phyloP scores from a whole-genome alignment of 768 basidiomycete species.

The Xerocomus potaroensis region DNA sequence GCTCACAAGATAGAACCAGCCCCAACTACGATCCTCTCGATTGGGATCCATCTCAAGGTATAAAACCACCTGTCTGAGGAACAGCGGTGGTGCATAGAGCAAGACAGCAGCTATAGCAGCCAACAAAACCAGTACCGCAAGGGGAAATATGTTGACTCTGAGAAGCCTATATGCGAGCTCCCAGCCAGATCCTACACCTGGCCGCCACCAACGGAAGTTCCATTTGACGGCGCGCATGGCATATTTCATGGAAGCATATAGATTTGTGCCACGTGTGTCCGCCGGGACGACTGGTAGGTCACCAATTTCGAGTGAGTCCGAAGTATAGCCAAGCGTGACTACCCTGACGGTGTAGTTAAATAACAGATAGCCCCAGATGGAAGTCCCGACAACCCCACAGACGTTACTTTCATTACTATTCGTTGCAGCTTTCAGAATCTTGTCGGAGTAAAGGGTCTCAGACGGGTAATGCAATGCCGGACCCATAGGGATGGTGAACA shows the following conservation, averaged over 20 bases:
- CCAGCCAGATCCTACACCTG: constrained; percentile 61
- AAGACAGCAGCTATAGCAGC: constrained; percentile 55
- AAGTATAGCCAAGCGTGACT: constrained; percentile 74
- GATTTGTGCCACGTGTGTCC: constrained; percentile 60
- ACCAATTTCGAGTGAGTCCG: constrained; percentile 75
- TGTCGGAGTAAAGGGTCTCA: constrained; percentile 71
- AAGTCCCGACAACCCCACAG: constrained; percentile 53
- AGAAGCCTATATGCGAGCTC: constrained; percentile 57
- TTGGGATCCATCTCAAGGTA: constrained; percentile 64
- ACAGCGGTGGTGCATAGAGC: constrained; percentile 62
- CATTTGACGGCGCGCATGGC: constrained; percentile 50
- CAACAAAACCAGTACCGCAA: constrained; percentile 44
- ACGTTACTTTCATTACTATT: constrained; percentile 71
- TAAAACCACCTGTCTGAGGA: constrained; percentile 53
- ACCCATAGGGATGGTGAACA: constrained; percentile 57
- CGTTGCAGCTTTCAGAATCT: constrained; percentile 54
- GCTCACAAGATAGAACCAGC: constrained; percentile 64
- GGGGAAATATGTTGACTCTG: constrained; percentile 44
- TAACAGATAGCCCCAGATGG: constrained; percentile 46
- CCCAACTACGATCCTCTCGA: constrained; percentile 59
- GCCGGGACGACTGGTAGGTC: constrained; percentile 81
- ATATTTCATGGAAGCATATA: constrained; percentile 62
- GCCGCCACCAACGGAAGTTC: constrained; percentile 53
- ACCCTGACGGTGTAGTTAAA: constrained; percentile 89
- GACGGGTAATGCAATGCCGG: constrained; percentile 72